phyloP scores from a whole-genome alignment of 305 asterid genomes.

The Caryopteris hybrid region DNA sequence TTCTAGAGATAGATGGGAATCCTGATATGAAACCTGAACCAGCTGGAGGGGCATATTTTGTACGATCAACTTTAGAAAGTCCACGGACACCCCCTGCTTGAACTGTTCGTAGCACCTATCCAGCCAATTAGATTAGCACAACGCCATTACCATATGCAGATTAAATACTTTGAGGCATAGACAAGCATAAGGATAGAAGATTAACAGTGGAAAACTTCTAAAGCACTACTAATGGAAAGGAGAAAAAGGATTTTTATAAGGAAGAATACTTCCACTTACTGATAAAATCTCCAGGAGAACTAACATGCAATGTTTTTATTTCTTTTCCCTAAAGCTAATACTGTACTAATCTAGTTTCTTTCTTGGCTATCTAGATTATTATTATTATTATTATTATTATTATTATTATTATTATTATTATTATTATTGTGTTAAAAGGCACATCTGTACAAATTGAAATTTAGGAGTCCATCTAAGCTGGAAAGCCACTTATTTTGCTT shows the following conservation, averaged over 20 bases:
- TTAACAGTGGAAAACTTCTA: not conserved
- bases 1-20: slow-evolving; percentile 65
- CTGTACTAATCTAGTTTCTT: not conserved
- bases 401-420: not conserved
- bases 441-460: not conserved
- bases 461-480: not conserved
- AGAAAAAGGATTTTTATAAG: not conserved
- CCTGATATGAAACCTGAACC: slow-evolving; percentile 97
- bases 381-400: not conserved
- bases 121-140: not conserved
- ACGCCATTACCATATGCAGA: not conserved
- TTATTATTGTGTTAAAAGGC: not conserved
- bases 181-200: not conserved
- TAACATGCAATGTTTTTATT: not conserved
- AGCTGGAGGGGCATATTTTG: slow-evolving; percentile 86
- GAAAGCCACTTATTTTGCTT: not conserved
- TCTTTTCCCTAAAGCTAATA: not conserved
- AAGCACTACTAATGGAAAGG: not conserved
- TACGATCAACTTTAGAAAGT: slow-evolving; percentile 64
- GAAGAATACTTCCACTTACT: not conserved
- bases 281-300: slow-evolving; percentile 11
- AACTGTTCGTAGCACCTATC: slow-evolving; percentile 73
- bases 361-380: slow-evolving; percentile 8
- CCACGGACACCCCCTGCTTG: slow-evolving; percentile 85
- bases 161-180: not conserved